These are phyloP conservation scores for Agrocybe pediades DNA, from an alignment of 768 basidiomycete species.

Conservation along the genomic window DNA sequence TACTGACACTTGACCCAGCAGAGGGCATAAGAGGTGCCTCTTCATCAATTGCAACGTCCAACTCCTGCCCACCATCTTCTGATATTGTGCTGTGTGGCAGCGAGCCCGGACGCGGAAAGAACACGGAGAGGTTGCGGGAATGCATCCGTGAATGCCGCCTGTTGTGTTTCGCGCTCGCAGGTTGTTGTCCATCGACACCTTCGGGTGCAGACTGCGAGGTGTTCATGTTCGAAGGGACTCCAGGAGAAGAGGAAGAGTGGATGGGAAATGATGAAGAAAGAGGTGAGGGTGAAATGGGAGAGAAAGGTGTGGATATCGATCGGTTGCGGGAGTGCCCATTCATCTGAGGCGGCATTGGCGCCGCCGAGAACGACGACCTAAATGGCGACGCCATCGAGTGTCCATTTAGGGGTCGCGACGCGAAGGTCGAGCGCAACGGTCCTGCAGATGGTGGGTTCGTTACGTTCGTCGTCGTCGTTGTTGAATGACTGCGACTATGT, in stretches of 20 bases:
- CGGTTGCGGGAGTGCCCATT: conserved; percentile 44
- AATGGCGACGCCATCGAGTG: conserved; percentile 10
- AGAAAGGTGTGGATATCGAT: conserved; percentile 53
- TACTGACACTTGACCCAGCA: conserved; percentile 37
- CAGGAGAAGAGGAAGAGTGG: conserved; percentile 18
- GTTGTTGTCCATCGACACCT: conserved; percentile 9
- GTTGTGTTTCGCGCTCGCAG: conserved; percentile 21
- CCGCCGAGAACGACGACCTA: conserved; percentile 13
- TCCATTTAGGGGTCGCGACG: conserved; percentile 8
- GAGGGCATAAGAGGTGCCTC: conserved; percentile 52
- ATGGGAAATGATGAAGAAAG: conserved; percentile 37
- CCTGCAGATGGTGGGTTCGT: conserved; percentile 10
- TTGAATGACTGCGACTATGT: conserved; percentile 4
- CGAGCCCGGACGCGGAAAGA: conserved; percentile 83
- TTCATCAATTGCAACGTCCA: conserved; percentile 42
- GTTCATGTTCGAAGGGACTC: conserved; percentile 12
- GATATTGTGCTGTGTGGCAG: conserved; percentile 60
- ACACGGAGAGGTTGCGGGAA: conserved; percentile 89
- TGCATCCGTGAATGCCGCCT: conserved; percentile 75
- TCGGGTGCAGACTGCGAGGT: conserved; percentile 22
- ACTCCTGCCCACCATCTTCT: conserved; percentile 65
- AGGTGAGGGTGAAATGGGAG: conserved; percentile 52
- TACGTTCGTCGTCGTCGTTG: neutral
- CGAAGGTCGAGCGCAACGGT: conserved; percentile 8
- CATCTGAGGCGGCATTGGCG: conserved; percentile 15